Conservation (phyloP, 2,329 filamentous ascomycete genomes). For the Apiospora marii region DNA sequence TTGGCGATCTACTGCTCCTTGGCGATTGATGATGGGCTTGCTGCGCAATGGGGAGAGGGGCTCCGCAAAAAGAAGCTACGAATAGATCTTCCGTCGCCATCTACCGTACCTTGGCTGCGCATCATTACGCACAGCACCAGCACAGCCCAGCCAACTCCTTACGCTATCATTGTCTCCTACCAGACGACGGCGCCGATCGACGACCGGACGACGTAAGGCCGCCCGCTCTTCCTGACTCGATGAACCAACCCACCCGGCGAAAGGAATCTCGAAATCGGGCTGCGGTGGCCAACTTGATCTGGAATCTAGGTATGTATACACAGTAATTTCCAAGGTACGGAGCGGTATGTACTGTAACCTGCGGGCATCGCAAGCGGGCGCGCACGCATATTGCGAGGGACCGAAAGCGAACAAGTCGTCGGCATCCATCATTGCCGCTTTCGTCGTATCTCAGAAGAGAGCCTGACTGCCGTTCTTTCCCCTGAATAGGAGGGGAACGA, state of each 20-base stretch:
- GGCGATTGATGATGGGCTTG: background rate
- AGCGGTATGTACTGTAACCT: background rate
- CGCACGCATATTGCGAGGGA: background rate
- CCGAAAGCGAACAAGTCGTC: background rate
- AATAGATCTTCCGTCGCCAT: background rate
- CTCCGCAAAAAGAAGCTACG: background rate
- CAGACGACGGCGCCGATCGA: background rate
- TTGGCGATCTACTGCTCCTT: background rate
- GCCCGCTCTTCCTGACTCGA: background rate
- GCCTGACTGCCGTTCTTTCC: background rate
- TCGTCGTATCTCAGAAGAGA: background rate
- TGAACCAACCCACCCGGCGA: background rate
- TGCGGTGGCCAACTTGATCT: background rate
- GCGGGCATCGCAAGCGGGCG: background rate
- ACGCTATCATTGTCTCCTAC: background rate
- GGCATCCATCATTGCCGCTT: conserved; percentile 1
- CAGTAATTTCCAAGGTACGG: background rate
- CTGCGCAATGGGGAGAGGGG: conserved; percentile 1
- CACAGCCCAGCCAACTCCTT: background rate
- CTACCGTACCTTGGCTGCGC: background rate
- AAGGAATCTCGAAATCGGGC: background rate
- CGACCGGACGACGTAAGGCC: background rate
- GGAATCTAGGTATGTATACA: background rate
- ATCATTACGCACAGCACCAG: background rate
- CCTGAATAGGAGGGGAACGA: background rate